A percentile compares a stretch with the other conserved stretches of the same genome.
Conservation (phyloP, 2,329 filamentous ascomycete genomes). For the Rutstroemia sp. region DNA sequence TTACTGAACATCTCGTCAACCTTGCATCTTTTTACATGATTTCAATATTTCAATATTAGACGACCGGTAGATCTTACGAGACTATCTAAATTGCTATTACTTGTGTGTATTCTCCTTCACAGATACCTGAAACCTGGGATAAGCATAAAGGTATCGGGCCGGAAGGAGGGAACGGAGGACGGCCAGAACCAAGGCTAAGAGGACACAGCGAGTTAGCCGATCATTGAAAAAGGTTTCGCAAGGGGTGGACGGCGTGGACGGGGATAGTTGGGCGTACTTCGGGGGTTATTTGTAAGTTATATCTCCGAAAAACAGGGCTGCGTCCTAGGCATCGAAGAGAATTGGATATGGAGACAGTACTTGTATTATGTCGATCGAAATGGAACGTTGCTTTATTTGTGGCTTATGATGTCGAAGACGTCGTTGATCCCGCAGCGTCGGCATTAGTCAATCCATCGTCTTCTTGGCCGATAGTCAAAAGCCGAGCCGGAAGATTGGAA, state of each 20-base stretch:
- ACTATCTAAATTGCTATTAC: too few relatives aligned
- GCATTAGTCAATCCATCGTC: too few relatives aligned
- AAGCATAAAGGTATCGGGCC: background rate
- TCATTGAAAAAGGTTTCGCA: background rate
- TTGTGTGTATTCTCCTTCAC: too few relatives aligned
- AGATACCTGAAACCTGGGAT: too few relatives aligned
- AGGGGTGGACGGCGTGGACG: background rate
- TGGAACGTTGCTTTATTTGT: background rate
- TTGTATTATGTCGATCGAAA: background rate
- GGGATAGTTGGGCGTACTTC: background rate
- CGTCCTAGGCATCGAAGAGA: background rate
- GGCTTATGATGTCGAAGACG: background rate
- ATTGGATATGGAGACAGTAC: background rate
- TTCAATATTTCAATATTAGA: too few relatives aligned
- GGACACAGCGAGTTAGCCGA: background rate
- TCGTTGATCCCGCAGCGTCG: too few relatives aligned
- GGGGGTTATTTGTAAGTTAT: conserved; percentile 2
- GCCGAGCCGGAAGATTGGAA: too few relatives aligned
- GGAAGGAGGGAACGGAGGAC: background rate
- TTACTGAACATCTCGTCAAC: too few relatives aligned
- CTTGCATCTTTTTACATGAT: too few relatives aligned
- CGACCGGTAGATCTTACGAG: too few relatives aligned
- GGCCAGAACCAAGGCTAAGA: background rate
- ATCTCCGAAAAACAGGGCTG: conserved; percentile 2
- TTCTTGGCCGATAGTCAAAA: too few relatives aligned